Base-by-base conservation (phyloP, 371 early-diverging fungal species). In the Syncephalastrum sp. region DNA sequence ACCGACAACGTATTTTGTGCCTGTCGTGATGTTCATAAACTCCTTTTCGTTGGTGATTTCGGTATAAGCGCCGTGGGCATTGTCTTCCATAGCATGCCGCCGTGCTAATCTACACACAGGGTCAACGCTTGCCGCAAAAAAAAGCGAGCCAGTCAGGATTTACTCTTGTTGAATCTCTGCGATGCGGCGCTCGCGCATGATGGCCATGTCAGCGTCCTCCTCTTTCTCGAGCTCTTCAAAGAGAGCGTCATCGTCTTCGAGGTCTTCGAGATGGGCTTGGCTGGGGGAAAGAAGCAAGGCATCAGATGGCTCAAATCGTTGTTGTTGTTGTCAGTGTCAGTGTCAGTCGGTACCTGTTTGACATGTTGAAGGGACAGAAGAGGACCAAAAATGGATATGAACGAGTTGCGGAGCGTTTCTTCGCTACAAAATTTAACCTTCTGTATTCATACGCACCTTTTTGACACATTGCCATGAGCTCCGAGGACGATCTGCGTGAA, bases 21-120 rank as follows among this genome's bases (percentile, higher is more conserved):
- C 77, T 27, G 94, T 91, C 6, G 94, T 91, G 27, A 91, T 82
- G 44, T 87, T 79, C 72, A 98, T 84, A 53, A 96, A 77, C 17
- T 92, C 93, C 73, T 95, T 95, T 64, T 98, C 98, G 10, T 77
- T 80, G 16, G 63, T 57, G 41, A 96, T 79, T 41, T 92, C 91
- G 10, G 81, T 78, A 70, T 91, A 96, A 0, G 81, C 65, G n/a
- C 98, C 98, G 65, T 93, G 91, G 3, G 81, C 66, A 42, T 77
- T 79, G 19, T 82, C 78, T 44, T 76, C 69, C 82, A 91, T 79
- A n/a, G 81, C 73, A 50, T 83, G 74, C 21, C 87, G 78, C 60
- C 81, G 72, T 29, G 59, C 67, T 23, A 90, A 67, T 71, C 90
- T 88, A 13, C 2, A 15, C 29, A 16, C 17, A 41, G 41, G 8